Base-by-base conservation (phyloP, 2,329 filamentous ascomycete genomes). In the Pestalotiopsis sp. region DNA sequence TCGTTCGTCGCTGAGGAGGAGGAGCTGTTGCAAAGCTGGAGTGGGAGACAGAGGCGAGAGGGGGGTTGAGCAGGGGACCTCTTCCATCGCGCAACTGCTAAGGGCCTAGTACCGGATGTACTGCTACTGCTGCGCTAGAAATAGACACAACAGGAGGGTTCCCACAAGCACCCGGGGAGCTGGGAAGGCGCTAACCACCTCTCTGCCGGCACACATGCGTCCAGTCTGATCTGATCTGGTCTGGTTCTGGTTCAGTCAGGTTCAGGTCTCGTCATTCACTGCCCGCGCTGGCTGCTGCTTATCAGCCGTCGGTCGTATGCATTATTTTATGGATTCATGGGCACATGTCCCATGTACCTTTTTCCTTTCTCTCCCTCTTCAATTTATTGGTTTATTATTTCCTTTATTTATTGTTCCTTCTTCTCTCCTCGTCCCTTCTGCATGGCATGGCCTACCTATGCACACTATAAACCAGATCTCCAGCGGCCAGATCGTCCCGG, bases 101-200 rank as follows among this genome's bases (percentile, higher is more conserved):
- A 31, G 31, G 7, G 31, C 31, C 31, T 31, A 64, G 36, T 56
- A 25, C 27, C 27, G 38, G 41, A 39, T 52, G 38, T 49, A 39
- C 20, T 36, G 11, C 36, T 45, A 52, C 65, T 27, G 20, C 25
- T 31, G 57, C 27, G 52, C 66, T 67, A 63, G 45, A 64, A 63
- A 62, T 59, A 63, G 59, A 63, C 61, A 68, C 52, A 31, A 31
- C 31, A 39, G 36, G 39, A 52, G 49, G 45, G 59, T 31, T 61
- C 39, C 56, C 64, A 64, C 65, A 67, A 61, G 68, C 68, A 69
- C 66, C 68, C 68, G 67, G 62, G 31, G 66, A 57, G 65, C 60
- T 66, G 68, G 68, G 68, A 68, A 69, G 65, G 36, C 68, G 62
- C 68, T 69, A 69, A 61, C 65, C 56, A 59, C 52, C 45, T 64